These are phyloP conservation scores for Parietaria judaica DNA, from an alignment of 306 rosid genomes.

Conservation along the genomic window DNA sequence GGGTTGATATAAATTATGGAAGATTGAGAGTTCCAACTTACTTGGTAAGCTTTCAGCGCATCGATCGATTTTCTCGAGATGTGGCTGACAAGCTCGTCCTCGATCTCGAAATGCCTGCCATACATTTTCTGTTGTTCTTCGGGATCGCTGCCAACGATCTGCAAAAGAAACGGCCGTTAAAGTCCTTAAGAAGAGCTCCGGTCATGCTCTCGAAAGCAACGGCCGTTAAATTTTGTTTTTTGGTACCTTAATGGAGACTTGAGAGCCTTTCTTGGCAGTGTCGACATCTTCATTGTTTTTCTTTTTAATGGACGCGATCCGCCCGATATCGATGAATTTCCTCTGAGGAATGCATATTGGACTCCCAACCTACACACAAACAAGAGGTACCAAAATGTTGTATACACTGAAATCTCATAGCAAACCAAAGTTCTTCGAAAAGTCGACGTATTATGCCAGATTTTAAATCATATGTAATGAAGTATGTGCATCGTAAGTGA, in stretches of 20 bases:
- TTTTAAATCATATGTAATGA: too few species aligned
- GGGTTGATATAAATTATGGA: too few species aligned
- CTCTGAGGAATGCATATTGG: conserved; percentile 61
- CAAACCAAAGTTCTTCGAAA: too few species aligned
- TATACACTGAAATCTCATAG: too few species aligned
- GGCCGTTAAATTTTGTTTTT: background rate
- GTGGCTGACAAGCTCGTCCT: conserved; percentile 87
- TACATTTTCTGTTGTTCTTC: conserved; percentile 86
- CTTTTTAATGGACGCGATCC: conserved; percentile 72
- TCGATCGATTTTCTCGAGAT: conserved; percentile 78
- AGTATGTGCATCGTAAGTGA: too few species aligned
- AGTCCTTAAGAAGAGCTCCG: background rate
- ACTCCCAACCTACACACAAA: conserved; percentile 64
- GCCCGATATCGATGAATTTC: conserved; percentile 73
- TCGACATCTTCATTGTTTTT: conserved; percentile 73
- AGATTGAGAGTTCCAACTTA: conserved; percentile 23
- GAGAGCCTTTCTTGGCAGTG: conserved; percentile 71
- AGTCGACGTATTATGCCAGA: too few species aligned
- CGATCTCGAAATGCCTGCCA: conserved; percentile 85
- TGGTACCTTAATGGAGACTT: conserved; percentile 75
- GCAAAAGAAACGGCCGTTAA: conserved; percentile 19
- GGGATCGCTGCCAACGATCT: conserved; percentile 64
- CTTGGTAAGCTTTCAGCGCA: conserved; percentile 63
- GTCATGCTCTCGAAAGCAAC: background rate
- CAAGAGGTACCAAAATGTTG: background rate